A percentile compares a stretch with the other conserved stretches of the same genome.
These are phyloP conservation scores for Achaetomium macrosporum DNA, from an alignment of 2,329 filamentous ascomycete species.

Conservation along the genomic window DNA sequence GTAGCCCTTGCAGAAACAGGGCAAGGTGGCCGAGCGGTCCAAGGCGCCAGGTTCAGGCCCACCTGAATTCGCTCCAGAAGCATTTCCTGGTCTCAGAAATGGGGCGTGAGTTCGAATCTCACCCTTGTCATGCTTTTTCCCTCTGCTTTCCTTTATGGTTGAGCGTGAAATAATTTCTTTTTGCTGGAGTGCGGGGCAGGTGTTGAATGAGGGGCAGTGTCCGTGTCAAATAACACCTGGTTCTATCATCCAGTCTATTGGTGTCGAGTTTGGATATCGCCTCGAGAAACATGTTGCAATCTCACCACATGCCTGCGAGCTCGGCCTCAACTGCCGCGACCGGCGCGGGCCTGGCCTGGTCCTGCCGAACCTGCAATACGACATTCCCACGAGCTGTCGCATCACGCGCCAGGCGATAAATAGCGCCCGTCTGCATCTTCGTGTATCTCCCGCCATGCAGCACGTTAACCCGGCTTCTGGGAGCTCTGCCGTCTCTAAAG, in stretches of 20 bases:
- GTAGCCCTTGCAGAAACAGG: background rate
- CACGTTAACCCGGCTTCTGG: background rate
- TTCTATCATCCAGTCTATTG: no score
- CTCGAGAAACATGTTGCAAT: no score
- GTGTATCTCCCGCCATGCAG: background rate
- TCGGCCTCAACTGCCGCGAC: conserved; percentile 14
- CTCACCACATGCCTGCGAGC: background rate
- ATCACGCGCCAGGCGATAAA: conserved; percentile 16
- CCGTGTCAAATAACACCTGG: no score
- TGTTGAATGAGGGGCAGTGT: background rate
- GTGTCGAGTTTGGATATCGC: no score
- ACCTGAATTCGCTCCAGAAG: conserved; percentile 18
- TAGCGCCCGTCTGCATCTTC: background rate
- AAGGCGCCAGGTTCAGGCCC: conserved; percentile 25
- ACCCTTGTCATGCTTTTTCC: conserved; percentile 23
- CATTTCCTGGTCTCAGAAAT: conserved; percentile 23
- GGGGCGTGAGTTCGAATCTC: conserved; percentile 28
- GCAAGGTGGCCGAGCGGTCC: conserved; percentile 26
- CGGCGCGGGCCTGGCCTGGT: conserved; percentile 3
- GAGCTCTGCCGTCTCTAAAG: background rate
- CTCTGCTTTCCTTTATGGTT: background rate
- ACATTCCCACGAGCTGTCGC: conserved; percentile 13
- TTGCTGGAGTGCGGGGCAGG: no score
- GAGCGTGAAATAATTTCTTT: background rate
- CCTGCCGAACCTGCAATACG: conserved; percentile 12